A percentile compares a stretch with the other conserved stretches of the same genome.
Conservation (phyloP, 2,329 filamentous ascomycete genomes). For the Microcyclosporella mali region DNA sequence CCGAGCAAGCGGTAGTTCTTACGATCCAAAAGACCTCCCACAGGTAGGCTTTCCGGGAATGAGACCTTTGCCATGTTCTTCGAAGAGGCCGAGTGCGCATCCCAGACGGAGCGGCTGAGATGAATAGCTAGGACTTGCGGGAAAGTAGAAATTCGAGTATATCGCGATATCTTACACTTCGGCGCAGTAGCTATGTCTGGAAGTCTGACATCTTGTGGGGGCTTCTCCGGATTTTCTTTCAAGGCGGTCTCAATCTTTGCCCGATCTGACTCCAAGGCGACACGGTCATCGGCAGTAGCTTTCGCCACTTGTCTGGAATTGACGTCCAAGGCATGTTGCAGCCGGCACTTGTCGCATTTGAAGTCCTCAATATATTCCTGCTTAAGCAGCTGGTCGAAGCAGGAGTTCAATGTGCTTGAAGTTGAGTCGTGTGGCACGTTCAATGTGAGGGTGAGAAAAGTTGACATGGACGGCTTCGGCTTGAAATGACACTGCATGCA, state of each 20-base stretch:
- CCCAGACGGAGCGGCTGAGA: slow-evolving; percentile 87
- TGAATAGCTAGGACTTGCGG: slow-evolving; percentile 89
- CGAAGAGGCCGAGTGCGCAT: slow-evolving; percentile 62
- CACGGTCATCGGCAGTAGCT: slow-evolving; percentile 45
- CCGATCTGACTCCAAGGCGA: slow-evolving; percentile 52
- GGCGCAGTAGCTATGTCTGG: slow-evolving; percentile 71
- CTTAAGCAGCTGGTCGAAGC: slow-evolving; percentile 91
- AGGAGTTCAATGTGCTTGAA: slow-evolving; percentile 74
- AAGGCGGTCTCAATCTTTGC: slow-evolving; percentile 63
- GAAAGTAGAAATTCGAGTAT: slow-evolving; percentile 79
- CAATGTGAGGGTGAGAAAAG: slow-evolving; percentile 86
- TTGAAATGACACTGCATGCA: slow-evolving; percentile 86
- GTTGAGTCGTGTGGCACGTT: slow-evolving; percentile 71
- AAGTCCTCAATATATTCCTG: slow-evolving; percentile 96
- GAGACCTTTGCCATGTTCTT: slow-evolving; percentile 94
- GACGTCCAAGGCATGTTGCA: slow-evolving; percentile 68
- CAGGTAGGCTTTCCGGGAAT: slow-evolving; percentile 78
- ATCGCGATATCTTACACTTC: slow-evolving; percentile 75
- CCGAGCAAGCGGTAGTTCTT: slow-evolving; percentile 78
- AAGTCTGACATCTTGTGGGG: slow-evolving; percentile 64
- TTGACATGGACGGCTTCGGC: slow-evolving; percentile 74
- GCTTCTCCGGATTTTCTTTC: slow-evolving; percentile 71
- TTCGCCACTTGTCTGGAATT: slow-evolving; percentile 56
- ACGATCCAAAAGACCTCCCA: slow-evolving; percentile 72
- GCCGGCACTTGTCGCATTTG: slow-evolving; percentile 84